A percentile compares a stretch with the other conserved stretches of the same genome.
These are phyloP conservation scores for Phytophthora ramorum DNA, from an alignment of 352 stramenopile genomes.

Conservation along the genomic window DNA sequence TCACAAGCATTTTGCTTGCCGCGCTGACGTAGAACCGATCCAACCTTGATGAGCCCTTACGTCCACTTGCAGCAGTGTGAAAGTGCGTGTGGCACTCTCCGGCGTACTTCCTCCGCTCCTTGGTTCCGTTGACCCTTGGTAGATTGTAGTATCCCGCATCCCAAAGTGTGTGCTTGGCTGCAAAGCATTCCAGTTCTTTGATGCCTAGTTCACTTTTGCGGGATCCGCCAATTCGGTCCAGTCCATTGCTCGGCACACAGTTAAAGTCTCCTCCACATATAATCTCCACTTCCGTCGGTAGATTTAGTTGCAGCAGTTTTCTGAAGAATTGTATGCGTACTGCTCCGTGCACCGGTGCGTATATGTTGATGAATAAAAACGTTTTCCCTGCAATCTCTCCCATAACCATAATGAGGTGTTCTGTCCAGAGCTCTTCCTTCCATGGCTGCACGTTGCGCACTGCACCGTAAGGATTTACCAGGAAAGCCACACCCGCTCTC, in stretches of 20 bases:
- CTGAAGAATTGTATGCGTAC: background rate
- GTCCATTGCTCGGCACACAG: background rate
- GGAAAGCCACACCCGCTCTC: conserved; percentile 6
- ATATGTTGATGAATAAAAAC: conserved; percentile 5
- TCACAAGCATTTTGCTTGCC: background rate
- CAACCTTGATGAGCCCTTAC: background rate
- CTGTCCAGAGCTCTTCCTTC: background rate
- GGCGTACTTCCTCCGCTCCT: background rate
- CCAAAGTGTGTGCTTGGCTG: background rate
- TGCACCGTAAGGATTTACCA: conserved; percentile 8
- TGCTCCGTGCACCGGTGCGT: background rate
- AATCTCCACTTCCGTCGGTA: background rate
- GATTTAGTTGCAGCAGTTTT: background rate
- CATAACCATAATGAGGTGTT: conserved; percentile 9
- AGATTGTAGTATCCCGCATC: background rate
- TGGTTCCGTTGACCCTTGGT: background rate
- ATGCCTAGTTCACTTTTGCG: background rate
- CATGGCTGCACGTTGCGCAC: background rate
- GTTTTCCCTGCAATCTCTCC: background rate
- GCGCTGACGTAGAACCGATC: background rate
- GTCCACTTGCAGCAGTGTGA: background rate
- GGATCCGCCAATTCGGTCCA: background rate
- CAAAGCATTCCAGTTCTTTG: background rate
- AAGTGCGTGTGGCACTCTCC: background rate
- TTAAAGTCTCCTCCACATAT: conserved; percentile 10